phyloP scores from a whole-genome alignment of 192 early-diverging fungal species.

The Cetraspora pellucida region DNA sequence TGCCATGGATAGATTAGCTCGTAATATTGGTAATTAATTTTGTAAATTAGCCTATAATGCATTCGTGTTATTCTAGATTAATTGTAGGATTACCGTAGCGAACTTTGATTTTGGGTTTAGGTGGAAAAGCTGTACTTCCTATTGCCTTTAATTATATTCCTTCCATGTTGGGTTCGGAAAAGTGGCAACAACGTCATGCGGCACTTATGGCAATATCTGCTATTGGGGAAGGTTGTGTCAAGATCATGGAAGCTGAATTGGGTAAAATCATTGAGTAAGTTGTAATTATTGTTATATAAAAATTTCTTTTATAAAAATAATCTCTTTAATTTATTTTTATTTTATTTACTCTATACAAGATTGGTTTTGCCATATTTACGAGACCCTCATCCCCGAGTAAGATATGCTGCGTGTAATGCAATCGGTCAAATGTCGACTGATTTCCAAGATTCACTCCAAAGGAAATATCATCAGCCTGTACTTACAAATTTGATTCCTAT shows the following conservation, averaged over 20 bases:
- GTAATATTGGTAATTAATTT: constrained; percentile 55
- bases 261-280: constrained; percentile 69
- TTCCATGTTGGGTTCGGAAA: constrained; percentile 76
- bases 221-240: constrained; percentile 96
- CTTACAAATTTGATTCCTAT: constrained; percentile 80
- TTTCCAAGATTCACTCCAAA: constrained; percentile 81
- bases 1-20: constrained; percentile 93
- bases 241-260: constrained; percentile 91
- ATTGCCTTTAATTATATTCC: constrained; percentile 88
- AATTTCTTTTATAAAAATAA: not conserved
- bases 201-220: constrained; percentile 93
- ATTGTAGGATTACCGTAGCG: too few relatives aligned
- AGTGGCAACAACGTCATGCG: constrained; percentile 92
- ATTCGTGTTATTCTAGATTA: too few relatives aligned
- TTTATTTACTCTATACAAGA: constrained; percentile 18
- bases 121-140: constrained; percentile 89
- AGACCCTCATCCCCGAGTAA: constrained; percentile 93
- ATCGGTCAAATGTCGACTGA: constrained; percentile 98
- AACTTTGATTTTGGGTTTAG: constrained; percentile 21
- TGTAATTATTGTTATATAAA: not conserved
- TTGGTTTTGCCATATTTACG: constrained; percentile 79
- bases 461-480: constrained; percentile 70
- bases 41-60: too few relatives aligned
- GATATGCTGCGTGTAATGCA: constrained; percentile 95
- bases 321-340: not conserved